Base-by-base conservation (phyloP, 2,329 filamentous ascomycete genomes). In the Helminthosporium solani region DNA sequence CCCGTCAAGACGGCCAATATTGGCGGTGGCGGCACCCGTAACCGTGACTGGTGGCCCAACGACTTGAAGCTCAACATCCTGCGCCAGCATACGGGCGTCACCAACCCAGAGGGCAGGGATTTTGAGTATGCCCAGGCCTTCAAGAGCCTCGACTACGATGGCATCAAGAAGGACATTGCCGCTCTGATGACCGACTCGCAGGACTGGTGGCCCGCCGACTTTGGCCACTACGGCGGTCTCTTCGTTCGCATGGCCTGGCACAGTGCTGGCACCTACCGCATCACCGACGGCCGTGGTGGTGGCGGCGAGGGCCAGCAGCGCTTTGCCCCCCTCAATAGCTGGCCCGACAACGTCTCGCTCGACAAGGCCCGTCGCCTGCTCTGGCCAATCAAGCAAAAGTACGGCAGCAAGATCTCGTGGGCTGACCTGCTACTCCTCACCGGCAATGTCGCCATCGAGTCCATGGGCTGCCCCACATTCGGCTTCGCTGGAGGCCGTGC, bases 211-310 rank as follows among this genome's bases (percentile, higher is more conserved):
- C 87, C 87, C 1, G 87, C 87, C 25, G 87, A 91, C 66, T 88
- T 87, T 62, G 87, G 87, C 45, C 85, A 90, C 77, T 91, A 90
- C 59, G 87, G 87, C 55, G 86, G 87, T 69, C 78, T 90, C 21
- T 90, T 91, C 70, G 78, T 91, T 64, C 85, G 87, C 47, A 84
- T 90, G 84, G 84, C 86, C 49, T 91, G 87, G 87, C 87, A 90
- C 77, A 84, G 83, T 56, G 82, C 87, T 20, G 87, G 87, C 50
- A 91, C 87, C 40, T 90, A 90, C 74, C 85, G 87, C 61, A 82
- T 86, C 64, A 78, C 77, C 42, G 87, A 90, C 57, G 87, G 87
- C 30, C 86, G 87, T 50, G 87, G 87, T 45, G 87, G 87, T 49
- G 85, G 82, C 61, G 87, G 86, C 43, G 75, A 82, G 61, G 87